Evolutionary conservation across 495 filamentous ascomycete genomes (phyloP).

Genomic region (Jackrogersella multiformis): DNA sequence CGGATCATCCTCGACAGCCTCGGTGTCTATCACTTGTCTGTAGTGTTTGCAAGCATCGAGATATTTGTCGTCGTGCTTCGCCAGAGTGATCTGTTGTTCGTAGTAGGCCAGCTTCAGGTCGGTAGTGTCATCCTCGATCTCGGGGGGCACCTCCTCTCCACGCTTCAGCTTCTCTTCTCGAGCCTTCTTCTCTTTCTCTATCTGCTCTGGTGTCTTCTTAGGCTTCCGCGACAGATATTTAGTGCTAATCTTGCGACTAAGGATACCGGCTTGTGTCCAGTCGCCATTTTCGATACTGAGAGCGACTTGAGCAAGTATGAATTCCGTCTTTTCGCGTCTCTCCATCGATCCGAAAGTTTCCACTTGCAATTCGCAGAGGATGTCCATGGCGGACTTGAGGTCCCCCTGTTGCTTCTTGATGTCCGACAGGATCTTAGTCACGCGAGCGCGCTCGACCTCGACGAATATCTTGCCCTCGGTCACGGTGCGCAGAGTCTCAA

Average conservation of each 20-base stretch:
- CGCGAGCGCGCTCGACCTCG: slow-evolving; percentile 94
- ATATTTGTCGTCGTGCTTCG: slow-evolving; percentile 97
- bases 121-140: slow-evolving; percentile 88
- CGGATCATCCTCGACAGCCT: slow-evolving; percentile 89
- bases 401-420: slow-evolving; percentile 97
- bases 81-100: slow-evolving; percentile 91
- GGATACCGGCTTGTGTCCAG: slow-evolving; percentile 93
- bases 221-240: slow-evolving; percentile 87
- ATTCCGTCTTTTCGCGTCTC: slow-evolving; percentile 95
- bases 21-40: slow-evolving; percentile 92
- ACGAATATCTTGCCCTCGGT: slow-evolving; percentile 99
- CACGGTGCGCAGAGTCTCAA: slow-evolving; percentile 93
- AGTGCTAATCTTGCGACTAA: slow-evolving; percentile 96
- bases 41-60: slow-evolving; percentile 98
- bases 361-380: slow-evolving; percentile 95
- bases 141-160: slow-evolving; percentile 80
- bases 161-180: slow-evolving; percentile 79
- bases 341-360: slow-evolving; percentile 99
- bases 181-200: slow-evolving; percentile 88
- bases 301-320: slow-evolving; percentile 93
- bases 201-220: slow-evolving; percentile 84
- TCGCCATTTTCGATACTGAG: slow-evolving; percentile 95
- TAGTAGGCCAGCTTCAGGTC: slow-evolving; percentile 96
- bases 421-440: slow-evolving; percentile 92
- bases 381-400: slow-evolving; percentile 86